Conservation (phyloP, 768 basidiomycete species). For the Phylloporus rhodoxanthus region DNA sequence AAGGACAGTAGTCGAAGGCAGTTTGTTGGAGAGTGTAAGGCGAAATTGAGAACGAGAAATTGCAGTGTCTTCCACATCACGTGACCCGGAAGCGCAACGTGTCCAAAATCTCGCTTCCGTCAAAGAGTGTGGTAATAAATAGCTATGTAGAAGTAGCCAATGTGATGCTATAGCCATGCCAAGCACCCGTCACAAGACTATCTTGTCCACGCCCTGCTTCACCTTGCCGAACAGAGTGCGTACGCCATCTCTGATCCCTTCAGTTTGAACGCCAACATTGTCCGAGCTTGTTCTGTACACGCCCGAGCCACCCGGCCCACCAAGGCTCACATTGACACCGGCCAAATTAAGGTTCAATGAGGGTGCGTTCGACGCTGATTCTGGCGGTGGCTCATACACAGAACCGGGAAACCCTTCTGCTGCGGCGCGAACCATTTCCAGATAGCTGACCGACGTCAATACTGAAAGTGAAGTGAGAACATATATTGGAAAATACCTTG, state of each 20-base stretch:
- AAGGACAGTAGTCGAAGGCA: not conserved
- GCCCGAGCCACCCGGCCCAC: slow-evolving; percentile 77
- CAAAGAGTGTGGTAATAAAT: not conserved
- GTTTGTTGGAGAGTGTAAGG: not conserved
- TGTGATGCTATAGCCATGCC: not conserved
- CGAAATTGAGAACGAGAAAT: not conserved
- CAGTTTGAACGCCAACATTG: slow-evolving; percentile 68
- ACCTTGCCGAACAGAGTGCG: slow-evolving; percentile 84
- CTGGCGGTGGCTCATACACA: slow-evolving; percentile 71
- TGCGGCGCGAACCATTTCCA: slow-evolving; percentile 82
- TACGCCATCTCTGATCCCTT: slow-evolving; percentile 86
- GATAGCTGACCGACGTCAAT: slow-evolving; percentile 48
- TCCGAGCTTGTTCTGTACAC: slow-evolving; percentile 80
- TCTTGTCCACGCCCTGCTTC: slow-evolving; percentile 73
- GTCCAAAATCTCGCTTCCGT: slow-evolving; percentile 8
- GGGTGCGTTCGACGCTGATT: slow-evolving; percentile 66
- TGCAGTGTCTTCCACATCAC: slow-evolving; percentile 9
- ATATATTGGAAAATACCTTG: slow-evolving; percentile 49
- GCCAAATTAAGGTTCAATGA: slow-evolving; percentile 89
- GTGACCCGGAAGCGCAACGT: slow-evolving; percentile 25
- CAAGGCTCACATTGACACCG: slow-evolving; percentile 88
- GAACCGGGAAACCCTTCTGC: slow-evolving; percentile 55
- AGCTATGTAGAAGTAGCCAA: not conserved
- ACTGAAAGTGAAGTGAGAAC: not conserved
- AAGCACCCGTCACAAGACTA: slow-evolving; percentile 28